Base-by-base conservation (phyloP, 805 yeast species). In the Wickerhamiella kurtzmanii region DNA sequence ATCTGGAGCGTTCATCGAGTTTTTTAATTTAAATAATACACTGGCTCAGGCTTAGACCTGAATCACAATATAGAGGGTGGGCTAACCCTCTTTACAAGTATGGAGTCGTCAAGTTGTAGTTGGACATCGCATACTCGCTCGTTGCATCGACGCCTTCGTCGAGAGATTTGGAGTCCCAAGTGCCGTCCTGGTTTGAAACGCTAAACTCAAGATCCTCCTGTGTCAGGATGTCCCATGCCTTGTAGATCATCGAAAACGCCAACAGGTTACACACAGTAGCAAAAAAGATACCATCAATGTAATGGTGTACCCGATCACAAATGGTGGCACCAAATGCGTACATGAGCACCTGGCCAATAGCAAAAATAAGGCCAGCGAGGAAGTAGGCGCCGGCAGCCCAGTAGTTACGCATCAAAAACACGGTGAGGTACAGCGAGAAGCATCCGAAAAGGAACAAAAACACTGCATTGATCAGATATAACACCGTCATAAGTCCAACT, bases 171-270 rank as follows among this genome's bases (percentile, higher is more conserved):
- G 58, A 53, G 35, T 64, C 68, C 65, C 68, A 65, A 20, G 53
- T 69, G 17, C 65, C 68, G 51, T 70, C 75, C 49, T 67, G 67
- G 36, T 69, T 68, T 49, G 77, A 72, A 44, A 85, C 92, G 43
- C 86, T 77, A 64, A 89, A 92, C 65, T 89, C 98, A 56, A 89
- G 77, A 62, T 92, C 97, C 58, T 89, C 97, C 48, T 80, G 78
- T 11, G 97, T 92, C 45, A 89, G 80, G 74, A 88, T 86, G 59
- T 88, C 96, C 96, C 97, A 89, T 56, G 79, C 85, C 65, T 92
- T 88, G 70, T 87, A 89, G 44, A 89, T 71, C 97, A 92, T 89
- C 95, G 92, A 87, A 47, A 82, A 67, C 3, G 94, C 74, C 57
- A 86, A 82, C 44, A 86, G 60, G 60, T 85, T 85, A 60, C 95